Base-by-base conservation (phyloP, 352 stramenopile species). In the Phytophthora cryptogea region DNA sequence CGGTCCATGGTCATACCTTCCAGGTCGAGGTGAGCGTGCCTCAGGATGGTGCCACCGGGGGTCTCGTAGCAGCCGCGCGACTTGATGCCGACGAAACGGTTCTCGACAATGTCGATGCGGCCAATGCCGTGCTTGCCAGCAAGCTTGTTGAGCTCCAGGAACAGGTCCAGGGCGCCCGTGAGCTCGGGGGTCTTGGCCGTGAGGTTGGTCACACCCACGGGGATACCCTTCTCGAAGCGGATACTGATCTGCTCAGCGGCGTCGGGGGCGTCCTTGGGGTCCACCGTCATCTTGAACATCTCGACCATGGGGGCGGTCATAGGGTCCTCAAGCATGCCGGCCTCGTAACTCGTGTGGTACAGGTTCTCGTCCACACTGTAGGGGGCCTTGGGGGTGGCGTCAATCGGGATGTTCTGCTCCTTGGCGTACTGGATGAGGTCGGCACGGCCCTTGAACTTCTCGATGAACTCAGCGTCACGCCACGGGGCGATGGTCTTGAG, bases 31-130 rank as follows among this genome's bases (percentile, higher is more conserved):
- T 98, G 90, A 0, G 92, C 93, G 11, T 77, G 73, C 32, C 89
- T 75, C 17, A 97, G 80, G 40, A 97, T 90, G 51, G 96, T 99
- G 41, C 97, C 97, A 30, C 92, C 97, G 10, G 97, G 97, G 23
- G 97, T 99, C 77, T 99, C 97, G 86, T 99, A 99, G 51, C 98
- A 92, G 55, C 97, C 97, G 49, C 97, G 95, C 61, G 92, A 98
- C 92, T 99, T 99, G 81, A 99, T 99, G 57, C 97, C 97, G 37
- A 99, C 97, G 70, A 99, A 99, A 26, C 97, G 94, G 83, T 99
- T 99, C 83, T 99, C 97, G 44, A 99, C 97, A 76, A 99, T 99
- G 74, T 99, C 97, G 52, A 99, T 99, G 56, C 97, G 92, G 41
- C 97, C 97, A 50, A 99, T 86, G 45, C 93, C 97, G 80, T 99